A percentile compares a stretch with the other conserved stretches of the same genome.
These are phyloP conservation scores for Trametes gibbosa DNA, from an alignment of 768 basidiomycete genomes.

Conservation along the genomic window DNA sequence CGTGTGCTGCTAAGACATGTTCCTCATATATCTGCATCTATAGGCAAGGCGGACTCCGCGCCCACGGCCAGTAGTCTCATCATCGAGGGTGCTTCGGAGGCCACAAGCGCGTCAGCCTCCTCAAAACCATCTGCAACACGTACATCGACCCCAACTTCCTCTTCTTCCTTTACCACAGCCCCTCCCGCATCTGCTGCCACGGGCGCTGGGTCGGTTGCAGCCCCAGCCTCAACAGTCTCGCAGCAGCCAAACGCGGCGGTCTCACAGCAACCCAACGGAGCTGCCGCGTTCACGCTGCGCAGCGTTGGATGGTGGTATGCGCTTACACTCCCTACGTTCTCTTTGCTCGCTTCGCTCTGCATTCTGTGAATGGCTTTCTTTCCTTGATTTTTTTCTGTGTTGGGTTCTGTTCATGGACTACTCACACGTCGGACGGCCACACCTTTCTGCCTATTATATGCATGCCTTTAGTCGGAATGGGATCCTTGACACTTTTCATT, in stretches of 20 bases:
- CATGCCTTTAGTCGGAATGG: background rate
- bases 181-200: background rate
- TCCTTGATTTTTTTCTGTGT: background rate
- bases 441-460: background rate
- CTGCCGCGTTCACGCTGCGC: no score
- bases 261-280: background rate
- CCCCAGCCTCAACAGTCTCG: background rate
- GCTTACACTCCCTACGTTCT: conserved; percentile 5
- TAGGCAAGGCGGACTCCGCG: conserved; percentile 4
- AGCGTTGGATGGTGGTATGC: background rate
- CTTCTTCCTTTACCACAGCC: background rate
- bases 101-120: background rate
- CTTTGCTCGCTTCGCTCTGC: conserved; percentile 9
- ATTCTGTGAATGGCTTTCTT: conserved; percentile 7
- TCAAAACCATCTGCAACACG: background rate
- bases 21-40: background rate
- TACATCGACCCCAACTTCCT: background rate
- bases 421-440: background rate
- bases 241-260: background rate
- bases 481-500: background rate
- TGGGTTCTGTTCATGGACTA: background rate
- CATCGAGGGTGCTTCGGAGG: background rate
- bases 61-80: conserved; percentile 12
- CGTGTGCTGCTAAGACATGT: background rate
- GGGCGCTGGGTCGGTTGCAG: background rate